Evolutionary conservation across 2,329 filamentous ascomycete genomes (phyloP).

Genomic region (Xylaria sp.): DNA sequence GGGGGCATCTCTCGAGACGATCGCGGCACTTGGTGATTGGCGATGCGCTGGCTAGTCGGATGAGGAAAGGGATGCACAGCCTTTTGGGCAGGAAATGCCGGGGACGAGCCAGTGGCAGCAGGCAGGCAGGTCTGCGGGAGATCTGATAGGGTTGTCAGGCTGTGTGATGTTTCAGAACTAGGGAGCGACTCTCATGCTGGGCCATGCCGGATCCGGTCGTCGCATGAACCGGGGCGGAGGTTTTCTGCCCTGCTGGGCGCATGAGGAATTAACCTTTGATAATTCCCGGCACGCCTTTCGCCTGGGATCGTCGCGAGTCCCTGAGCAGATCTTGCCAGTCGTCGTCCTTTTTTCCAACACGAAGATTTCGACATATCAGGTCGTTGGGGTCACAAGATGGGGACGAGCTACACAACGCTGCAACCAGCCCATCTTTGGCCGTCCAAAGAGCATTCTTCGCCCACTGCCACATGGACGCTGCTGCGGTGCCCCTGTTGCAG

Average conservation of each 20-base stretch:
- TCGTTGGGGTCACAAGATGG: slow-evolving; percentile 17
- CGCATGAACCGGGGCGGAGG: slow-evolving; percentile 24
- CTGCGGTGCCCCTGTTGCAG: too few relatives aligned
- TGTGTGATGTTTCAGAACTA: slow-evolving; percentile 33
- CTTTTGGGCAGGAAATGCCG: slow-evolving; percentile 24
- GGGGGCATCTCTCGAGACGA: slow-evolving; percentile 3
- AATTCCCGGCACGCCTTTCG: too few relatives aligned
- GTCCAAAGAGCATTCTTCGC: background rate
- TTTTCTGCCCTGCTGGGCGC: slow-evolving; percentile 4
- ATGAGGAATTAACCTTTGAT: slow-evolving; percentile 6
- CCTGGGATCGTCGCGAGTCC: too few relatives aligned
- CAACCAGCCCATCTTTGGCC: slow-evolving; percentile 3
- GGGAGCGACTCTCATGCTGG: slow-evolving; percentile 31
- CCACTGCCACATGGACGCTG: background rate
- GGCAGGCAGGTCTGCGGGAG: background rate
- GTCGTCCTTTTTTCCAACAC: slow-evolving; percentile 6
- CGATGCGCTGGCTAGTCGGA: slow-evolving; percentile 16
- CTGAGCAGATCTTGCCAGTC: slow-evolving; percentile 11
- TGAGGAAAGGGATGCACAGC: slow-evolving; percentile 23
- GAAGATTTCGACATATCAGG: slow-evolving; percentile 1
- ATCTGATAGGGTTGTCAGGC: slow-evolving; percentile 27
- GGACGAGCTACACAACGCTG: background rate
- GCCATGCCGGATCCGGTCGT: too few relatives aligned
- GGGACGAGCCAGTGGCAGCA: slow-evolving; percentile 16
- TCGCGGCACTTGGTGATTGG: slow-evolving; percentile 32